Percentiles rank a stretch among this genome's conserved stretches.
phyloP scores from a whole-genome alignment of 495 filamentous ascomycete genomes.

The Neurospora pannonica region DNA sequence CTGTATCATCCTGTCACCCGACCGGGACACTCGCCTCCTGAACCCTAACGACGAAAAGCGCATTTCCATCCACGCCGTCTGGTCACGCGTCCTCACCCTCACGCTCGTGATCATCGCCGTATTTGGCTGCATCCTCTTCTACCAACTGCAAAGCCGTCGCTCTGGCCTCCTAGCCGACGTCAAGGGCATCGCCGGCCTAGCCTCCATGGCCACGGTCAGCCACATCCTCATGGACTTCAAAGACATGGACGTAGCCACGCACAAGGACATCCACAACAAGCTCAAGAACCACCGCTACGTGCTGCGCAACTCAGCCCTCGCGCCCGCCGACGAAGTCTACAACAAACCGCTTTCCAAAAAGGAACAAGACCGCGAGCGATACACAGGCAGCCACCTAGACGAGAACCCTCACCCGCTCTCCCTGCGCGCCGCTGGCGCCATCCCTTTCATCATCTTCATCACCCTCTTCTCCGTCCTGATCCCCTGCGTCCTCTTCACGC shows the following conservation, averaged over 20 bases:
- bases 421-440: slow-evolving; percentile 47
- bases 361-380: slow-evolving; percentile 23
- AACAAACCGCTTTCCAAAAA: slow-evolving; percentile 11
- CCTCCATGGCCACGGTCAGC: slow-evolving; percentile 60
- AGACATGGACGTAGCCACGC: slow-evolving; percentile 55
- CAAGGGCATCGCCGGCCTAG: slow-evolving; percentile 64
- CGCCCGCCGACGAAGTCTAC: slow-evolving; percentile 32
- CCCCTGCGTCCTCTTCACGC: slow-evolving; percentile 48
- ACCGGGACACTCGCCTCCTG: slow-evolving; percentile 21
- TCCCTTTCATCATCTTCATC: slow-evolving; percentile 44
- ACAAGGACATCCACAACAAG: slow-evolving; percentile 55
- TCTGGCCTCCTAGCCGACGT: slow-evolving; percentile 60
- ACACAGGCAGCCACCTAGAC: slow-evolving; percentile 29
- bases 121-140: slow-evolving; percentile 47
- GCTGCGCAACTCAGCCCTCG: slow-evolving; percentile 57
- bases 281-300: slow-evolving; percentile 56
- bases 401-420: slow-evolving; percentile 62
- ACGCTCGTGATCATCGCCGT: slow-evolving; percentile 43
- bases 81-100: slow-evolving; percentile 49
- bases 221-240: slow-evolving; percentile 70
- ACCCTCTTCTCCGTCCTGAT: slow-evolving; percentile 43
- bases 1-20: slow-evolving; percentile 43
- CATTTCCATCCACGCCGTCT: slow-evolving; percentile 46
- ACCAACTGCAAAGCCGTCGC: slow-evolving; percentile 47
- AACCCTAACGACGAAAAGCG: slow-evolving; percentile 31